Conservation (phyloP, 2,329 filamentous ascomycete species). For the Aspergillus sp. region DNA sequence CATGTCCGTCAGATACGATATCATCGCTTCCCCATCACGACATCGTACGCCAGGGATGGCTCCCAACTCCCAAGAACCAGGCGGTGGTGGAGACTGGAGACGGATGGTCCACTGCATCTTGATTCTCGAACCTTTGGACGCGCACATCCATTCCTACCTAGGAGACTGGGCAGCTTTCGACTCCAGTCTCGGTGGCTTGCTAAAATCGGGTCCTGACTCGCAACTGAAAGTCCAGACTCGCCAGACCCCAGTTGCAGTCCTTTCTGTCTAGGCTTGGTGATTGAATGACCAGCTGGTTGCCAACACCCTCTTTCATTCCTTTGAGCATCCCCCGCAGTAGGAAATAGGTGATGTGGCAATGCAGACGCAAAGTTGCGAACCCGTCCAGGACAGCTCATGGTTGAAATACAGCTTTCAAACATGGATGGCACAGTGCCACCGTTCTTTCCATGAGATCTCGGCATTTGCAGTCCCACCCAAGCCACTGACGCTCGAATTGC, state of each 20-base stretch:
- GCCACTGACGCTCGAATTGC: neutral
- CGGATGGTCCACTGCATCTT: neutral
- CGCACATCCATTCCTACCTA: neutral
- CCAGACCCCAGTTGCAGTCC: neutral
- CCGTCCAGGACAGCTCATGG: neutral
- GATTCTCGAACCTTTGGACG: neutral
- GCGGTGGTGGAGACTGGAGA: neutral
- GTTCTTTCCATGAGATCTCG: neutral
- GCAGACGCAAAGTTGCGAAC: neutral
- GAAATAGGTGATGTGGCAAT: conserved; percentile 1
- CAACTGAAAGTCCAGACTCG: neutral
- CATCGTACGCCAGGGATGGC: neutral
- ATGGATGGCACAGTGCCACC: neutral
- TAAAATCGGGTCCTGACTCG: neutral
- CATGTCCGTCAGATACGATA: neutral
- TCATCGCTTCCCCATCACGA: no score
- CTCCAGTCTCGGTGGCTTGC: neutral
- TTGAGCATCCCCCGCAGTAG: no score
- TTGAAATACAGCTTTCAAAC: neutral
- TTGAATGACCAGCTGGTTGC: neutral
- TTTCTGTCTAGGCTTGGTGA: neutral
- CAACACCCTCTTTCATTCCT: neutral
- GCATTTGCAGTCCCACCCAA: neutral
- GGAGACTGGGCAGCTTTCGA: neutral
- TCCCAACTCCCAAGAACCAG: neutral